Base-by-base conservation (phyloP, 2,329 filamentous ascomycete genomes). In the Aspergillus pseudotamarii region DNA sequence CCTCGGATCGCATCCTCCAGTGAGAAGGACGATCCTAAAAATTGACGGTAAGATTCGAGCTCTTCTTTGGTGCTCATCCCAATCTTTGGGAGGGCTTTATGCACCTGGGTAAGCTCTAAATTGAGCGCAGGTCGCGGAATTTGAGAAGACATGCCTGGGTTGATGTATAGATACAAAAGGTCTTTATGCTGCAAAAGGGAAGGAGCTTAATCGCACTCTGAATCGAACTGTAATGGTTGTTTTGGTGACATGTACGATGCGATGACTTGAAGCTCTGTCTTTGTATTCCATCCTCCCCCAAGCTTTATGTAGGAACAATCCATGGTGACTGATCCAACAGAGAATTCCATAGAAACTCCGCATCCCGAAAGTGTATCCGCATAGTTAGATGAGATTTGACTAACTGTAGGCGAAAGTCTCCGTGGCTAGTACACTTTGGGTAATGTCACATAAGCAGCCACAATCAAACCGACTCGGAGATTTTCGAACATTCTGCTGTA, bases 1-100 rank as follows among this genome's bases (percentile, higher is more conserved):
- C 62, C 59, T n/a, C 26, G 30, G 12, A 61, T 48, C n/a, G 54
- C 43, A 32, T 30, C 19, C 6, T 61, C 62, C 30, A 61, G 23
- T 14, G 51, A 60, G 41, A 64, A 57, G 9, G 23, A 26, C 14
- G 45, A 23, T 30, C 14, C 19, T 21, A 58, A 43, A 5, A 41
- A 32, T 26, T 51, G 19, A 10, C 63, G 63, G 10, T 50, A 41
- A 19, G 34, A 16, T 28, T 56, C 36, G 14, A 62, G 36, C 12
- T 51, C 53, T 6, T 51, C 60, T 14, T 59, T 41, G 50, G 50
- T n/a, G 50, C 50, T 12, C 16, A 53, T 53, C 14, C 28, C 50
- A n/a, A 53, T 34, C 8, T 34, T 19, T 9, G 50, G 50, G 10
- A 53, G 28, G n/a, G 50, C 50, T 21, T 53, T 16, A 34, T 53